Conservation (phyloP, 352 stramenopile species). For the Phytophthora citricola region DNA sequence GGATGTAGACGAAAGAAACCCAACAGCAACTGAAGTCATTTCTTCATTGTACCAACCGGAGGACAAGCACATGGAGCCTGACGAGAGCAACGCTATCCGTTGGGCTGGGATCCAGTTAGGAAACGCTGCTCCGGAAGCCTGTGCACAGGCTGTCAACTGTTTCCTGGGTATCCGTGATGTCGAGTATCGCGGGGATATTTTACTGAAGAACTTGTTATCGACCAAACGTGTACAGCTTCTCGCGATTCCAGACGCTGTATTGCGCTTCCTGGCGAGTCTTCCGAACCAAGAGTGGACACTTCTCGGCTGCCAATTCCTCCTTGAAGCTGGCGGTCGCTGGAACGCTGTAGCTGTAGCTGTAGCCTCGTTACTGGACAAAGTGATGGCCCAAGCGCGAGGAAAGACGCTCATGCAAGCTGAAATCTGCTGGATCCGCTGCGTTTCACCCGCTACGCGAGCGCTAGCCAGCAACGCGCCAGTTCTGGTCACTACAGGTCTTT, state of each 20-base stretch:
- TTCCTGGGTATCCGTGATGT: conserved; percentile 32
- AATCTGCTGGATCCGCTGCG: conserved; percentile 28
- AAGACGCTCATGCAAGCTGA: conserved; percentile 27
- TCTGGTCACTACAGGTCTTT: conserved; percentile 23
- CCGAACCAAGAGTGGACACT: conserved; percentile 30
- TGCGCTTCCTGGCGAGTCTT: conserved; percentile 20
- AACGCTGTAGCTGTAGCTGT: conserved; percentile 29
- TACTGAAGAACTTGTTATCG: conserved; percentile 29
- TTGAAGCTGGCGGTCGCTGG: conserved; percentile 26
- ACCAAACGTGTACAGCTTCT: conserved; percentile 31
- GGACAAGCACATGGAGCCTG: conserved; percentile 21
- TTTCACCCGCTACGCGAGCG: conserved; percentile 39
- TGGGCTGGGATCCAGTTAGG: conserved; percentile 24
- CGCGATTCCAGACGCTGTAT: conserved; percentile 14
- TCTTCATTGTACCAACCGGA: conserved; percentile 5
- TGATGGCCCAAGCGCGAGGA: conserved; percentile 26
- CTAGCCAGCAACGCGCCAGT: conserved; percentile 45
- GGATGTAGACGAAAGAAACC: not conserved
- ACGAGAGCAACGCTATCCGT: conserved; percentile 22
- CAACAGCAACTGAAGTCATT: not conserved
- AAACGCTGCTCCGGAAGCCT: conserved; percentile 10
- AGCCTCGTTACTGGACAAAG: conserved; percentile 28
- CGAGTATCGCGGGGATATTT: conserved; percentile 29
- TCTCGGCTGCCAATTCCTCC: conserved; percentile 21
- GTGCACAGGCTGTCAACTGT: conserved; percentile 18